Evolutionary conservation across 352 stramenopile species (phyloP), one percentile per base, ranked within the genome.

Genomic region (Globisporangium emineosum): DNA sequence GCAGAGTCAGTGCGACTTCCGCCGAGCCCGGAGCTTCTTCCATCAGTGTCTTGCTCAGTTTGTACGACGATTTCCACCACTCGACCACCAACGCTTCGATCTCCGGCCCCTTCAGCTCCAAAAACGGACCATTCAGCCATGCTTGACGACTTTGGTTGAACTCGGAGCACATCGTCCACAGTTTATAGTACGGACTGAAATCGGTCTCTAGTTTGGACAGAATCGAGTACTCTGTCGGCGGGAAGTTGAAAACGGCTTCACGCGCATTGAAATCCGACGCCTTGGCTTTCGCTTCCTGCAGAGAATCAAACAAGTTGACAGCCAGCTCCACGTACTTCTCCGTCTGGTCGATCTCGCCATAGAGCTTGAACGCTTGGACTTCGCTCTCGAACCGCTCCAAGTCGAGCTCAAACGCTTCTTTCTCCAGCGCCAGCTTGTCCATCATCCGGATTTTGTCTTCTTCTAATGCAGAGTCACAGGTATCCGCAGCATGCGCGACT

Each of bases 91-190:
- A 74, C 5, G 68, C 66, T 66, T 98, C 91, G 64, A 98, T 98
- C 21, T 93, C 79, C 12, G 73, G 76, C 1, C 86, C 91, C 42
- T 97, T 88, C 2, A 98, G 70, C 51, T 98, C 89, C 29, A 97
- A 69, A 62, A 98, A 98, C 0, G 93, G 74, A 0, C 91, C 93
- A 43, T 97, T 95, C 9, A 98, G 75, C 93, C 93, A 98, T 50
- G 92, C 79, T 62, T 97, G 90, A 15, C 86, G 89, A 58, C 78
- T 97, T 57, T 91, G 83, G 58, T 97, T 86, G 69, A 98, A 98
- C 67, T 98, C 93, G 40, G 82, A 94, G 65, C 94, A 95, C 90
- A 98, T 98, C 9, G 91, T 98, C 93, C 94, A 98, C 5, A 98
- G 83, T 64, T 97, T 96, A 66, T 96, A 97, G 72, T 97, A 98